Conservation (phyloP, 768 basidiomycete species). For the Wakefieldia striispora region DNA sequence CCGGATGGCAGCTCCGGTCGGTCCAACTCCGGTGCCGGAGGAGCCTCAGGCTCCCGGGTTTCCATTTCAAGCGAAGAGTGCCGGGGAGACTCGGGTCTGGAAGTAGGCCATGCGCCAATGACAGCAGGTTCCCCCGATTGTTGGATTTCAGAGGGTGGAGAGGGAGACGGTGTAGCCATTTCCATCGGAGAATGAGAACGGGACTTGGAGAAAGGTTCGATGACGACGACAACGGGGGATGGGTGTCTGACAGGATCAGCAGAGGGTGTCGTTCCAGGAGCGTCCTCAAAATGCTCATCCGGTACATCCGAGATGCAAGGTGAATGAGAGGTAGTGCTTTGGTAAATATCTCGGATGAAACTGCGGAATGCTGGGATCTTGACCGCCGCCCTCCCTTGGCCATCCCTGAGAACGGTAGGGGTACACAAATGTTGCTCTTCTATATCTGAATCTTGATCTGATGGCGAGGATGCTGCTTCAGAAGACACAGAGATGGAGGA, state of each 20-base stretch:
- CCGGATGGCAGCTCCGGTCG: conserved; percentile 2
- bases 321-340: conserved; percentile 6
- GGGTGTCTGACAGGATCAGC: conserved; percentile 1
- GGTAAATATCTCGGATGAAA: conserved; percentile 31
- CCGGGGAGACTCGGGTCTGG: conserved; percentile 34
- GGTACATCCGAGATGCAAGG: conserved; percentile 11
- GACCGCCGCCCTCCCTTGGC: conserved; percentile 14
- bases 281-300: conserved; percentile 10
- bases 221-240: conserved; percentile 18
- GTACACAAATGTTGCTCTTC: conserved; percentile 43
- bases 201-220: conserved; percentile 24
- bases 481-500: conserved; percentile 44
- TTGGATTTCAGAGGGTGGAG: conserved; percentile 17
- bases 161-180: conserved; percentile 40
- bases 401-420: conserved; percentile 14
- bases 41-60: conserved; percentile 6
- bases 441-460: conserved; percentile 49
- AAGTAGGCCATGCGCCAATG: conserved; percentile 44
- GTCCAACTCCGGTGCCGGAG: not conserved
- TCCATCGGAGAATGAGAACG: conserved; percentile 51
- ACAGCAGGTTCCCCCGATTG: conserved; percentile 35
- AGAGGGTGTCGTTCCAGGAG: conserved; percentile 7
- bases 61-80: conserved; percentile 16
- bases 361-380: conserved; percentile 34
- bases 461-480: conserved; percentile 28